Conservation (phyloP, 441 rosid species). For the Corymbia calophylla region DNA sequence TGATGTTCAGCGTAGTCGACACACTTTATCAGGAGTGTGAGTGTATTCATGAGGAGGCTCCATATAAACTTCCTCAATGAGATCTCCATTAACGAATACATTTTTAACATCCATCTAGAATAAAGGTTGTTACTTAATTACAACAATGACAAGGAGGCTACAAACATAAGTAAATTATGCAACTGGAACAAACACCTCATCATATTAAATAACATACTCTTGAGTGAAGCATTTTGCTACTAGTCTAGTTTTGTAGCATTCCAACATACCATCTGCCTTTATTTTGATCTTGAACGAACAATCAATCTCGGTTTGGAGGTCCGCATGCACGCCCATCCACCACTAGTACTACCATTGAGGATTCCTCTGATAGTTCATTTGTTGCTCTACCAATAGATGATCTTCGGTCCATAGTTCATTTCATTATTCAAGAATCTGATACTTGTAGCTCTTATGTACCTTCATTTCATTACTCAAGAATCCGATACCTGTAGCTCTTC, state of each 20-base stretch:
- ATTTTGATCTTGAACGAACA: neutral
- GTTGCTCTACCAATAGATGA: too few relatives aligned
- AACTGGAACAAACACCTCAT: neutral
- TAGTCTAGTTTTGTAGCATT: fast-evolving
- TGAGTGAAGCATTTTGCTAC: neutral
- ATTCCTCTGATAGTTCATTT: neutral
- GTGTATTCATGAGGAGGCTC: neutral
- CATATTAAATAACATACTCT: neutral
- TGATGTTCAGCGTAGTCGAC: neutral
- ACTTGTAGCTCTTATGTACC: neutral
- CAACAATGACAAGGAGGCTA: fast-evolving
- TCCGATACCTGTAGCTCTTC: neutral
- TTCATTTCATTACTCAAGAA: neutral
- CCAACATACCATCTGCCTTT: neutral
- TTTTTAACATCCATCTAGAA: neutral
- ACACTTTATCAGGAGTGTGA: neutral
- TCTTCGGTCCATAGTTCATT: neutral
- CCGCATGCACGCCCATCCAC: neutral
- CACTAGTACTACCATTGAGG: neutral
- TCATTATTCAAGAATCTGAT: neutral
- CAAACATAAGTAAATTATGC: too few relatives aligned
- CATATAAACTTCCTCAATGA: neutral
- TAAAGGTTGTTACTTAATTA: too few relatives aligned
- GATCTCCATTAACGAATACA: neutral
- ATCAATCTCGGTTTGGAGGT: neutral